Base-by-base conservation (phyloP, 352 stramenopile genomes). In the Phytophthora niederhauseri region DNA sequence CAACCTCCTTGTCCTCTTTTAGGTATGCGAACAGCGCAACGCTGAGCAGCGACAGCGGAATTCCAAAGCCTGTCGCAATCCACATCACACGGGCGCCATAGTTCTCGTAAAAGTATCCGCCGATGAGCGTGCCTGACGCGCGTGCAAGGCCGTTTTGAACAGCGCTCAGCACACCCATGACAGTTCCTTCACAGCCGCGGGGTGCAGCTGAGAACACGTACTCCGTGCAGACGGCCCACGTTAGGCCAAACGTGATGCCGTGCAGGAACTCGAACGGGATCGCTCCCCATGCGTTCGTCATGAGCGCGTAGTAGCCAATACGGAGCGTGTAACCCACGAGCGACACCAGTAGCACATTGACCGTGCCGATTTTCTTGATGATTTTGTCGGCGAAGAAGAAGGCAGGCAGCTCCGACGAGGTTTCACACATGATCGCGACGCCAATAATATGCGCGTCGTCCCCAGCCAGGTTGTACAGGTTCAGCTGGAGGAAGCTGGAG, bases 231-330 rank as follows among this genome's bases (percentile, higher is more conserved):
- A 84, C 81, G 19, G 84, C 84, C 86, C 82, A 92, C 11, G 82
- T 71, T 28, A 94, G 66, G 6, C 81, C 82, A 64, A 91, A 94
- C 6, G 86, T 92, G 57, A 86, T 61, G 15, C 86, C 86, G 64
- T 94, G 86, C 38, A 94, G 70, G 31, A 92, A 86, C 61, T 92
- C 86, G 61, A 92, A 91, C 26, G 86, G 86, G 54, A 93, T 91
- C 2, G 81, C 84, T 17, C 72, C 80, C 84, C 86, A 94, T 12
- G 86, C 72, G 59, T 92, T 90, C 34, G 77, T 87, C 84, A 94
- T 92, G 55, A 90, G 61, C 17, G 81, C 82, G 50, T 91, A 86
- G 73, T 81, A 92, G 8, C 72, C 79, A 64, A 92, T 82, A 49
- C 86, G 82, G 30, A 85, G 53, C 3, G 76, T 77, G 61, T 92